Percentiles rank a stretch among this genome's conserved stretches.
Evolutionary conservation across 2,329 filamentous ascomycete species (phyloP).

Genomic region (Fusarium sp.): DNA sequence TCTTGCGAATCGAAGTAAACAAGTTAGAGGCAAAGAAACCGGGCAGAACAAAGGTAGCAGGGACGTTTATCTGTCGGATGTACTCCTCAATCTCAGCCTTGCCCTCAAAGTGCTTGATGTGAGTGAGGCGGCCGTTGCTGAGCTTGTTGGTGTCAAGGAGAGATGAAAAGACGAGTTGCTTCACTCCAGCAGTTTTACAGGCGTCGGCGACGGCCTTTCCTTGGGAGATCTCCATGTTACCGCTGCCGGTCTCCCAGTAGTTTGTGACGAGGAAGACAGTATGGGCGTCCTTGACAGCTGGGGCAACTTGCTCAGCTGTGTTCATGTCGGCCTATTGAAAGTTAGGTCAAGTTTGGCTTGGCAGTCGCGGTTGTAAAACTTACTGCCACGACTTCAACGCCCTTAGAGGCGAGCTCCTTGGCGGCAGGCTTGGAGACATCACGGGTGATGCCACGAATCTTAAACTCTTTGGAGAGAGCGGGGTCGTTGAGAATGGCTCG

Average conservation of each 20-base stretch:
- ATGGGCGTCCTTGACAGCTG: conserved; percentile 58
- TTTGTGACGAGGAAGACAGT: conserved; percentile 59
- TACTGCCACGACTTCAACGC: conserved; percentile 59
- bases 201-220: conserved; percentile 62
- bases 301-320: conserved; percentile 50
- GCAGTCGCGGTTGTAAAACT: not conserved
- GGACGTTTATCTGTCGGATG: conserved; percentile 62
- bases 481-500: conserved; percentile 60
- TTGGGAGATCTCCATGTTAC: conserved; percentile 56
- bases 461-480: conserved; percentile 58
- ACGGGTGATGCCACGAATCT: conserved; percentile 62
- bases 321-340: conserved; percentile 57
- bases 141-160: conserved; percentile 56
- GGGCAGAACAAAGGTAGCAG: conserved; percentile 64
- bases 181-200: conserved; percentile 57
- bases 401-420: conserved; percentile 54
- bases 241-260: conserved; percentile 53
- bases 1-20: conserved; percentile 46
- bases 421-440: conserved; percentile 57
- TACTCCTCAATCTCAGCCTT: conserved; percentile 70
- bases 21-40: conserved; percentile 69
- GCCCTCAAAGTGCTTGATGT: conserved; percentile 65
- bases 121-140: conserved; percentile 53
- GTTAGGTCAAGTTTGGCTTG: not conserved
- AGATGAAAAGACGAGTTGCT: conserved; percentile 62